Conservation (phyloP, 2,329 filamentous ascomycete genomes). For the Clonostachys sp. region DNA sequence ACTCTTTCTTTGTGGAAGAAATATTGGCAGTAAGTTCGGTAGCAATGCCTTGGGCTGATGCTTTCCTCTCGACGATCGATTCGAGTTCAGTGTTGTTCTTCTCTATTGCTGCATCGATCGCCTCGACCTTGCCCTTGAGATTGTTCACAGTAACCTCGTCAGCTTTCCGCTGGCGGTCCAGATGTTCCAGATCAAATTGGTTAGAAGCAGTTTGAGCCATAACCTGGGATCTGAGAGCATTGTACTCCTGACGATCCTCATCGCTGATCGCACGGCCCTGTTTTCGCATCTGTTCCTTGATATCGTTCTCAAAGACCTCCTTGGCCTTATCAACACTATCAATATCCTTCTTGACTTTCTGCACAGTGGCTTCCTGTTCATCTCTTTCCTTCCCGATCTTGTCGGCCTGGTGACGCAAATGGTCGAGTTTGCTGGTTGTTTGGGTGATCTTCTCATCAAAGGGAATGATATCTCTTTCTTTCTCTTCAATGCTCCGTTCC, state of each 20-base stretch:
- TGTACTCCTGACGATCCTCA: constrained; percentile 85
- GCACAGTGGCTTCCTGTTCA: constrained; percentile 61
- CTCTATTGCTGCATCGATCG: constrained; percentile 66
- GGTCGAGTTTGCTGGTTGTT: constrained; percentile 65
- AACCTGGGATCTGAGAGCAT: constrained; percentile 76
- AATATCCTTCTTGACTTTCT: constrained; percentile 76
- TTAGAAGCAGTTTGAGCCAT: constrained; percentile 77
- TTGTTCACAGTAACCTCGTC: constrained; percentile 89
- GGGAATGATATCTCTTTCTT: constrained; percentile 79
- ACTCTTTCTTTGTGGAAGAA: constrained; percentile 83
- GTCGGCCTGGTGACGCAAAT: constrained; percentile 62
- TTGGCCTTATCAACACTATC: constrained; percentile 85
- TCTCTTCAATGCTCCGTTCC: constrained; percentile 82
- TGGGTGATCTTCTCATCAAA: constrained; percentile 89
- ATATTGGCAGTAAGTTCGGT: constrained; percentile 74
- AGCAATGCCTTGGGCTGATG: constrained; percentile 55
- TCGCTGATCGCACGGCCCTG: constrained; percentile 84
- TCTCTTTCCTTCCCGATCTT: constrained; percentile 74
- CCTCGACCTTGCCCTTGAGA: constrained; percentile 82
- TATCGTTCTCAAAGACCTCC: constrained; percentile 81
- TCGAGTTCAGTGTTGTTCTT: constrained; percentile 69
- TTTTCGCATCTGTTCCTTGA: constrained; percentile 78
- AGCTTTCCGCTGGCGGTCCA: constrained; percentile 84
- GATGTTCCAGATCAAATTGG: constrained; percentile 77
- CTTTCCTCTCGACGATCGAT: constrained; percentile 64